Evolutionary conservation across 805 yeast species (phyloP).

Genomic region (Aciculoconidium aculeatum): DNA sequence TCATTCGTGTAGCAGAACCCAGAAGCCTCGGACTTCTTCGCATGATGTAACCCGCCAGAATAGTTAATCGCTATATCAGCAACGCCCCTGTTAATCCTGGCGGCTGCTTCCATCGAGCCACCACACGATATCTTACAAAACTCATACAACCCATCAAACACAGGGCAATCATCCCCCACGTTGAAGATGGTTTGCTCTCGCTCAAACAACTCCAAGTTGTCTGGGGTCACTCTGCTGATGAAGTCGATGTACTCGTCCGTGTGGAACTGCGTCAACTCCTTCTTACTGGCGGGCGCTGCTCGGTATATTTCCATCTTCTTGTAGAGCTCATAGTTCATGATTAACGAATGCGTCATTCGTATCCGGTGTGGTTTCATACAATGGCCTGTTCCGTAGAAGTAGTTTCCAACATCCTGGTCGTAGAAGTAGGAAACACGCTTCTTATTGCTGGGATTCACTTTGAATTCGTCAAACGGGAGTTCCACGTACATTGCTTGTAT

Average conservation of each 20-base stretch:
- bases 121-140: constrained; percentile 22
- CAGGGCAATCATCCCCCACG: constrained; percentile 23
- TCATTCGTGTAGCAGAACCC: constrained; percentile 25
- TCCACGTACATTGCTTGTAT: constrained; percentile 15
- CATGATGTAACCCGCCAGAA: constrained; percentile 25
- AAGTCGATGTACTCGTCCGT: constrained; percentile 17
- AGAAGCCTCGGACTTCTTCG: constrained; percentile 21
- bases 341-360: constrained; percentile 24
- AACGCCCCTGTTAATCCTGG: constrained; percentile 20
- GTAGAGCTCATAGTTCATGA: constrained; percentile 25
- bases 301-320: constrained; percentile 25
- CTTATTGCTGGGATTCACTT: constrained; percentile 16
- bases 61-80: constrained; percentile 24
- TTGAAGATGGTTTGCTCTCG: constrained; percentile 22
- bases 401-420: constrained; percentile 24
- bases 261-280: constrained; percentile 21
- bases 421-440: constrained; percentile 24
- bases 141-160: constrained; percentile 21
- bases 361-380: constrained; percentile 26
- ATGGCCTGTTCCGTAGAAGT: constrained; percentile 26
- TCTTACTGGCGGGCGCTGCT: constrained; percentile 23
- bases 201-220: constrained; percentile 20
- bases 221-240: constrained; percentile 19
- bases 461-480: constrained; percentile 23
- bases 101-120: constrained; percentile 25